These are phyloP conservation scores for Talaromyces islandicus DNA, from an alignment of 2,329 filamentous ascomycete genomes.

Conservation along the genomic window DNA sequence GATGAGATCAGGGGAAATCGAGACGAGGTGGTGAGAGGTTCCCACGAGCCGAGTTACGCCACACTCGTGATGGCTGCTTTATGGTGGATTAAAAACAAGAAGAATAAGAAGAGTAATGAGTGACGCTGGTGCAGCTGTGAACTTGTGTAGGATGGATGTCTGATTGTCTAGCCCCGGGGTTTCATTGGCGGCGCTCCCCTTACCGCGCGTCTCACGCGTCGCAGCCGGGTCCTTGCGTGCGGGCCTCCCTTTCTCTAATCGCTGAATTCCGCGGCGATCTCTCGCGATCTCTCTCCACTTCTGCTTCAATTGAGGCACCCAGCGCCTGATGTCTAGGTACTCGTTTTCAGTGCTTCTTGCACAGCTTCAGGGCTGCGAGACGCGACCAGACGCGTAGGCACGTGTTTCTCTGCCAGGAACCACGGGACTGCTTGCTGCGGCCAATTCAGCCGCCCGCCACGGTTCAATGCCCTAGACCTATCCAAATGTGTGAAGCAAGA, in stretches of 20 bases:
- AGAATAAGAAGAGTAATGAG: not conserved
- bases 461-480: too few relatives aligned
- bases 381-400: too few relatives aligned
- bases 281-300: too few relatives aligned
- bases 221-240: not conserved
- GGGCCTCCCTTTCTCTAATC: not conserved
- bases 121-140: not conserved
- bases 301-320: too few relatives aligned
- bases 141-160: not conserved
- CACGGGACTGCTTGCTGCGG: too few relatives aligned
- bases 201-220: constrained; percentile 9
- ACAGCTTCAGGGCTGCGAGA: too few relatives aligned
- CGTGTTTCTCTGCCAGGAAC: too few relatives aligned
- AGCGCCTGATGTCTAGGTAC: too few relatives aligned
- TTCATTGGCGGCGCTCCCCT: not conserved
- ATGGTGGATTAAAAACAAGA: not conserved
- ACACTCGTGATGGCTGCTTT: not conserved
- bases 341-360: too few relatives aligned
- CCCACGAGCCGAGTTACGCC: not conserved
- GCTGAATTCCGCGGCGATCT: too few relatives aligned
- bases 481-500: too few relatives aligned
- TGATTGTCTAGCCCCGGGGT: not conserved
- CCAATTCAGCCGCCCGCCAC: too few relatives aligned
- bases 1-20: not conserved
- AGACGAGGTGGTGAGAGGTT: not conserved